Conservation (phyloP, 163 green algal species). For the Trebouxia gelatinosa region DNA sequence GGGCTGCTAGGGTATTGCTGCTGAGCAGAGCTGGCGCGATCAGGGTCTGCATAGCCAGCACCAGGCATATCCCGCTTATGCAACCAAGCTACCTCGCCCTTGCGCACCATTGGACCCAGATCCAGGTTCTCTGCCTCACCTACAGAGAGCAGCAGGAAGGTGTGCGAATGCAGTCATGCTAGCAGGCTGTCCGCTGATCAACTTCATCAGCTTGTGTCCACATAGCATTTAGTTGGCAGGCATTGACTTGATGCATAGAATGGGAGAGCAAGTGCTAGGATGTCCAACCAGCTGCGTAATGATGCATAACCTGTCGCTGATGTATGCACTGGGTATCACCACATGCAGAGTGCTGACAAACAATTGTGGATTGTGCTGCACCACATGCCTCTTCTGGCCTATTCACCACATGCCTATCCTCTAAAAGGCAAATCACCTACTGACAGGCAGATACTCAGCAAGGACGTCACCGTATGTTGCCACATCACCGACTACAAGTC, state of each 20-base stretch:
- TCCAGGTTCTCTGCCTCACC: constrained; percentile 42
- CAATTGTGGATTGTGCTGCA: background rate
- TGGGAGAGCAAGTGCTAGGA: background rate
- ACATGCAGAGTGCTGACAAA: background rate
- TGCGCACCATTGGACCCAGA: constrained; percentile 32
- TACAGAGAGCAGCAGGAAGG: background rate
- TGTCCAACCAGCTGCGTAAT: background rate
- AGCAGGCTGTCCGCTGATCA: background rate
- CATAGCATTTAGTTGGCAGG: background rate
- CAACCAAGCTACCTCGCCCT: constrained; percentile 45
- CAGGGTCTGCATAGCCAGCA: constrained; percentile 3
- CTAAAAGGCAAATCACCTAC: background rate
- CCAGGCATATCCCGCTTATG: constrained; percentile 20
- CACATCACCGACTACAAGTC: no score
- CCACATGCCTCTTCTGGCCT: background rate
- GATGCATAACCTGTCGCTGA: no score
- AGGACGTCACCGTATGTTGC: no score
- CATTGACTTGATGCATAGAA: background rate
- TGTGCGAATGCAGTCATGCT: background rate
- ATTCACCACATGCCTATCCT: background rate
- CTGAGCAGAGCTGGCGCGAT: no score
- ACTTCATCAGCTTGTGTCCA: background rate
- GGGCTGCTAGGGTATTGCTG: no score
- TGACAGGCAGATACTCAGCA: background rate
- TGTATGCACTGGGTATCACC: no score